Base-by-base conservation (phyloP, 192 early-diverging fungal genomes). In the Mortierella alpina region DNA sequence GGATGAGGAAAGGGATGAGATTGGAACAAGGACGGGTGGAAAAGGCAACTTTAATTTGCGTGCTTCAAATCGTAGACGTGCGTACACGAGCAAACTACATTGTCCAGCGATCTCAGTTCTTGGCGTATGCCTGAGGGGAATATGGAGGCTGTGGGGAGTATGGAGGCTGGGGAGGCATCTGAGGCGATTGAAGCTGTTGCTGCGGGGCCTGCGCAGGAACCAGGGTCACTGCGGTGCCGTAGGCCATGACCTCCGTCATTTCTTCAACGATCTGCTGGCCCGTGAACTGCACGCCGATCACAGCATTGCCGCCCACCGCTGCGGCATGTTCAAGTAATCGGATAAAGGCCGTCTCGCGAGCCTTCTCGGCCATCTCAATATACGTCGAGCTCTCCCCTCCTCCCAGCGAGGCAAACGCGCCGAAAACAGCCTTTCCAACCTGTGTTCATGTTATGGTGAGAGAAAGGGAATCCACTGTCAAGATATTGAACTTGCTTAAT, bases 361-460 rank as follows among this genome's bases (percentile, higher is more conserved):
- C 77, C 70, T 80, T 80, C 40, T 80, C 77, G 8, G 77, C 77
- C 70, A 68, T 80, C 60, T 80, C 77, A 14, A 80, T 80, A 40
- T 80, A 80, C 1, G 70, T 72, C 2, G 70, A 65, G 42, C 66
- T 80, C 51, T 80, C 77, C 5, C 77, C 77, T 56, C 77, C 77
- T 63, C 70, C 77, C 46, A 80, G 47, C 6, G 69, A 72, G 17
- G 77, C 77, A 54, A 80, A 80, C 15, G 77, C 77, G 12, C 77
- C 77, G 59, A 80, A 80, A 50, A 80, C 59, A 20, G 77, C 69
- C 63, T 79, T 79, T 11, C 75, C 75, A 18, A 72, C 63, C 71
- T 73, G 44, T 59, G 39, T 41, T 40, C 39, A 63, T n/a, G 18
- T 8, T 23, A 0, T 50, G 22, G 0, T 6, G 0, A 18, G 15